These are phyloP conservation scores for Raffaelea deltoideospora DNA, from an alignment of 2,329 filamentous ascomycete genomes.

Conservation along the genomic window DNA sequence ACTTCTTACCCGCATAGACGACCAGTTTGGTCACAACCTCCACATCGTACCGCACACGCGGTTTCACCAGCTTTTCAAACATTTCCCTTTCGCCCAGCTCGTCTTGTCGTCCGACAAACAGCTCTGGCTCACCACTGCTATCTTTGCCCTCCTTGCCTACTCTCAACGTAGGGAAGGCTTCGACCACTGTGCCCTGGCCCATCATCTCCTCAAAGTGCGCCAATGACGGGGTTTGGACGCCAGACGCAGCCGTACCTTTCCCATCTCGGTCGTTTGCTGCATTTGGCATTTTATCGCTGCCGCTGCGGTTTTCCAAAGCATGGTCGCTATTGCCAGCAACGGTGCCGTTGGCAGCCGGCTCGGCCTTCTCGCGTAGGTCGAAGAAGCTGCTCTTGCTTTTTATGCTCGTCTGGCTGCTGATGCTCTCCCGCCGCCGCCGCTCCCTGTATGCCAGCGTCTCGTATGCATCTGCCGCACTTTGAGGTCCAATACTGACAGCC, in stretches of 20 bases:
- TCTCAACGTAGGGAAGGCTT: slow-evolving; percentile 11
- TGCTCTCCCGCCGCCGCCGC: slow-evolving; percentile 37
- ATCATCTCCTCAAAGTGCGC: slow-evolving; percentile 59
- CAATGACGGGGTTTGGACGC: slow-evolving; percentile 30
- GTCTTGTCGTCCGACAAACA: slow-evolving; percentile 26
- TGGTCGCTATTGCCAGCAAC: neutral
- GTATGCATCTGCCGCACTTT: slow-evolving; percentile 91
- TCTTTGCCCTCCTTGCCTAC: neutral
- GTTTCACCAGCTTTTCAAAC: slow-evolving; percentile 70
- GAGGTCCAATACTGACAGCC: slow-evolving; percentile 79
- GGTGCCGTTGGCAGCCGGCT: slow-evolving; percentile 4
- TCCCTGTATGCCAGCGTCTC: slow-evolving; percentile 89
- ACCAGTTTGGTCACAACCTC: slow-evolving; percentile 95
- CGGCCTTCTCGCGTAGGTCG: slow-evolving; percentile 22
- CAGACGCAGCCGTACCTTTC: slow-evolving; percentile 25
- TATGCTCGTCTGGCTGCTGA: slow-evolving; percentile 33
- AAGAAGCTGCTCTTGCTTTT: slow-evolving; percentile 26
- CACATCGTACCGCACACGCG: slow-evolving; percentile 90
- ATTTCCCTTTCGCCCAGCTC: slow-evolving; percentile 59
- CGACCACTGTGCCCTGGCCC: slow-evolving; percentile 44
- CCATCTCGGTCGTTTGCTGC: slow-evolving; percentile 17
- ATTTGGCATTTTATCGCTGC: slow-evolving; percentile 9
- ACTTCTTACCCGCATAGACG: slow-evolving; percentile 80
- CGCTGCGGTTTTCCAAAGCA: slow-evolving; percentile 15
- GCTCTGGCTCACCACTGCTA: slow-evolving; percentile 17